phyloP scores from a whole-genome alignment of 805 yeast genomes.

The Candida sphagnicola region DNA sequence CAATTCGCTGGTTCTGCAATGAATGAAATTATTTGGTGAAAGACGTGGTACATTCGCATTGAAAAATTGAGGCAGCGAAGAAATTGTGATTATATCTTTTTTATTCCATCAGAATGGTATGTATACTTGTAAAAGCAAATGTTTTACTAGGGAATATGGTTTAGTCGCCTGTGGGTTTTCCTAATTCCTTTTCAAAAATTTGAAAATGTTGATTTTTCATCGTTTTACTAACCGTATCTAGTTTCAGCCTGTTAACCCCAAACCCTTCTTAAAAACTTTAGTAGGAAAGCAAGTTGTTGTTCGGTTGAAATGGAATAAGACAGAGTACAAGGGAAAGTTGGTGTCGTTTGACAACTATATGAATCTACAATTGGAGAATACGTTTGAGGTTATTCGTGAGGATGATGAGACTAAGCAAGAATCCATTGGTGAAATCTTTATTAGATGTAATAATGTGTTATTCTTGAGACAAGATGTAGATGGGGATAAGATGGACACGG shows the following conservation, averaged over 20 bases:
- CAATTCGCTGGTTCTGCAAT: too few species aligned
- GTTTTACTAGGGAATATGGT: background rate
- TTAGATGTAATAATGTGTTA: constrained; percentile 87
- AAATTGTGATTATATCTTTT: background rate
- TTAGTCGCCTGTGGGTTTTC: background rate
- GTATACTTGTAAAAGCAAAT: too few species aligned
- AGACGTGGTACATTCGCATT: background rate
- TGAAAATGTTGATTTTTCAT: background rate
- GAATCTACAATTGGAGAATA: constrained; percentile 72
- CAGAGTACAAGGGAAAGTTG: constrained; percentile 80
- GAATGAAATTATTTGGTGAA: too few species aligned
- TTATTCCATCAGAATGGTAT: background rate
- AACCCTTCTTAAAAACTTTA: constrained; percentile 80
- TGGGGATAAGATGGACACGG: constrained; percentile 1
- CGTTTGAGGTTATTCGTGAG: constrained; percentile 44
- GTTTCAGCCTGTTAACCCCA: constrained; percentile 76
- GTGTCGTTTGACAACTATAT: constrained; percentile 86
- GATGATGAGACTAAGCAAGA: constrained; percentile 34
- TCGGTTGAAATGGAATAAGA: constrained; percentile 83
- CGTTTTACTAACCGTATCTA: constrained; percentile 7
- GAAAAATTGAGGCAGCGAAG: background rate
- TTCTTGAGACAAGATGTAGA: constrained; percentile 51
- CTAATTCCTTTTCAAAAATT: background rate
- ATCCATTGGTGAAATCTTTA: constrained; percentile 69
- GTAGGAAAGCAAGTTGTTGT: constrained; percentile 70